Evolutionary conservation across 306 rosid species (phyloP), one percentile per base, ranked within the genome.

Genomic region (Medicago arabica): DNA sequence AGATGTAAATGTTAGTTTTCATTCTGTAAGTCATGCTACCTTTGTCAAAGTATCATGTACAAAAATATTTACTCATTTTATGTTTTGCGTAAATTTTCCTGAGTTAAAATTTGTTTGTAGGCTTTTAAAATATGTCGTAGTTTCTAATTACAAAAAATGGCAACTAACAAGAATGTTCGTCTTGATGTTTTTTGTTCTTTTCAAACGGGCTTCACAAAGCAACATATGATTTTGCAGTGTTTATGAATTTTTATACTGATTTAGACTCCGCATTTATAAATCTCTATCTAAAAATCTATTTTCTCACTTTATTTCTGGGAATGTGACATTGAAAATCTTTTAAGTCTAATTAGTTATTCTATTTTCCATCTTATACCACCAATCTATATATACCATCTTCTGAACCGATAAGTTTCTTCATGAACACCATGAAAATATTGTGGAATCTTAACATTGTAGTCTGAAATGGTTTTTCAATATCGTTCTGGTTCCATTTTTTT

Each of bases 1-100:
- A 36, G 39, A 46, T 58, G 72, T 81, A 76, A 31, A 31, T 61
- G 40, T 59, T 25, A 28, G 65, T 79, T 31, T 74, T 11, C 60
- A 39, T 77, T 59, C 12, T 69, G 10, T 47, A 15, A 51, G 55
- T 40, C 38, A 40, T 65, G n/a, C 31, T 39, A 13, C 9, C 21
- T 19, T 44, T 66, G 55, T 40, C 55, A 67, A 67, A 31, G 44
- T 43, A 2, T 15, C 25, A 41, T 41, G 6, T 38, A 18, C 43
- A 66, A 66, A 13, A 18, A 66, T 18, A 19, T 40, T 41, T 13
- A 41, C 65, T 63, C 47, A 63, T 36, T 36, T n/a, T 16, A 63
- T 15, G 51, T 17, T 39, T 65, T 39, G 18, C 10, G 14, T 38
- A 18, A 39, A 65, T 44, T 47, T 62, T 21, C n/a, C 1, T n/a